A percentile compares a stretch with the other conserved stretches of the same genome.
Conservation (phyloP, 2,329 filamentous ascomycete species). For the Cercospora brassicicola region DNA sequence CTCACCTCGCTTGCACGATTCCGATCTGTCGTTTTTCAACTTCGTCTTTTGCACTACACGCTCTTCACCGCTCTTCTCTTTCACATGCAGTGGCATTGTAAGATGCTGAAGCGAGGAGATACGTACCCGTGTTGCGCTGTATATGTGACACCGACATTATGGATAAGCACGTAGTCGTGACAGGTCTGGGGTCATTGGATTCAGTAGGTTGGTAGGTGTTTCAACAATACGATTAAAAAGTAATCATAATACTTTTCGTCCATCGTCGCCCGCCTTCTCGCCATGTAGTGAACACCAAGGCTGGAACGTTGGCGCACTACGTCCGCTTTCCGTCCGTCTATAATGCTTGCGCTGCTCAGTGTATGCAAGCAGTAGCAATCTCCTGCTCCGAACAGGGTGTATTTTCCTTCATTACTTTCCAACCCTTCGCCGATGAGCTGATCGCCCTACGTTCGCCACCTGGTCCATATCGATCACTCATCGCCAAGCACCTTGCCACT, state of each 20-base stretch:
- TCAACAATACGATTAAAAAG: background rate
- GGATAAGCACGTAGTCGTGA: background rate
- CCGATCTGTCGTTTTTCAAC: background rate
- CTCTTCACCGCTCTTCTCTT: background rate
- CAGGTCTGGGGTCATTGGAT: background rate
- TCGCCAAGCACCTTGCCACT: background rate
- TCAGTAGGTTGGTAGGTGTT: background rate
- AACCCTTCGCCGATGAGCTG: background rate
- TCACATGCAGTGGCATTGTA: background rate
- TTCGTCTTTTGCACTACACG: background rate
- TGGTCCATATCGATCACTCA: background rate
- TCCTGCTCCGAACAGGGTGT: background rate
- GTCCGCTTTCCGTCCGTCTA: background rate
- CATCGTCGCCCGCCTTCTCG: background rate
- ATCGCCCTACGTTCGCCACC: background rate
- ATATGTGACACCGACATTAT: background rate
- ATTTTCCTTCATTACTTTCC: background rate
- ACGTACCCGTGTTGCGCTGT: background rate
- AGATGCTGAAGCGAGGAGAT: background rate
- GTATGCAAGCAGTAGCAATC: background rate
- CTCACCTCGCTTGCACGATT: background rate
- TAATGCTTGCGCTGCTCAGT: background rate
- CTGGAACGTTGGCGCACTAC: background rate
- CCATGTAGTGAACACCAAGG: background rate
- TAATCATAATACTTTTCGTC: conserved; percentile 2